Evolutionary conservation across 2,329 filamentous ascomycete species (phyloP).

Genomic region (Paecilomyces niveus): DNA sequence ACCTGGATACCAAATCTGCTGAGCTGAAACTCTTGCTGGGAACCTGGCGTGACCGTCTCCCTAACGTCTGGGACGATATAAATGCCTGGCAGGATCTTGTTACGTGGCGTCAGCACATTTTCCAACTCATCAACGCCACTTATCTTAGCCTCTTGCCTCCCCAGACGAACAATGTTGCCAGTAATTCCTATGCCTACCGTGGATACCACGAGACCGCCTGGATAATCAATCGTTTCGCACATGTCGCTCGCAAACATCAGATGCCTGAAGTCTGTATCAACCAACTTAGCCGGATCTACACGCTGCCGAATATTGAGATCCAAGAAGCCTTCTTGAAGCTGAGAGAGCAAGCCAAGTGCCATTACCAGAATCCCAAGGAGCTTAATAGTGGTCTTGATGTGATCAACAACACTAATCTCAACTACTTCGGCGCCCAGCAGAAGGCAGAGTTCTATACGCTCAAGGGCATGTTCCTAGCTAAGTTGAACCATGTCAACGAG

Average conservation of each 20-base stretch:
- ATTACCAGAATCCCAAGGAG: constrained; percentile 93
- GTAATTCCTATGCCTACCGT: constrained; percentile 90
- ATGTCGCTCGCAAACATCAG: constrained; percentile 94
- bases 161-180: constrained; percentile 72
- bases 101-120: constrained; percentile 99
- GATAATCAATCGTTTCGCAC: constrained; percentile 99
- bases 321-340: constrained; percentile 98
- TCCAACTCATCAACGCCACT: constrained; percentile 90
- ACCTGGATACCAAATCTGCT: constrained; percentile 88
- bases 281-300: constrained; percentile 96
- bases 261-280: constrained; percentile 96
- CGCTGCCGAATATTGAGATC: constrained; percentile 97
- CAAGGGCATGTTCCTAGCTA: constrained; percentile 98
- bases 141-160: constrained; percentile 80
- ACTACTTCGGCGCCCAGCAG: constrained; percentile 92
- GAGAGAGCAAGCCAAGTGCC: constrained; percentile 96
- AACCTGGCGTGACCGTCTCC: constrained; percentile 90
- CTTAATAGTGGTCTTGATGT: constrained; percentile 90
- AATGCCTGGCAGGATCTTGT: constrained; percentile 98
- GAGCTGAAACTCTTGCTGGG: constrained; percentile 90
- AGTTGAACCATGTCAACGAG: constrained; percentile 81
- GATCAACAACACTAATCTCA: constrained; percentile 98
- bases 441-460: constrained; percentile 99
- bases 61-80: constrained; percentile 99
- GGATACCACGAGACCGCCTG: constrained; percentile 98